Evolutionary conservation across 1,284 basidiomycete species (phyloP).

Genomic region (Ustilago shanxiensis): DNA sequence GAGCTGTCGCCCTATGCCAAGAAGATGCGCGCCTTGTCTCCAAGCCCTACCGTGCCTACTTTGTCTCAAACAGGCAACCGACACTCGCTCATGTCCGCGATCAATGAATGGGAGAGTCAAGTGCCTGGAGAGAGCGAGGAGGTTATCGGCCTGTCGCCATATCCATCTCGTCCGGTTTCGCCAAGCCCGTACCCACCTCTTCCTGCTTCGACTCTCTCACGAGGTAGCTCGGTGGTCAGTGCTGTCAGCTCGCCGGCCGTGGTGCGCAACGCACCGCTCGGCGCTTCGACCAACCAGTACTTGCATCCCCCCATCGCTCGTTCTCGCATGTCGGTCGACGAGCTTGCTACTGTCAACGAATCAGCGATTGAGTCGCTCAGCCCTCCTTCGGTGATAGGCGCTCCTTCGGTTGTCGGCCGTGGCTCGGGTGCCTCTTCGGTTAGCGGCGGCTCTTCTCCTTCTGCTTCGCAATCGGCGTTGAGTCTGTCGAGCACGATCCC

Average conservation of each 20-base stretch:
- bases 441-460: slow-evolving; percentile 38
- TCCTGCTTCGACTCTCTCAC: slow-evolving; percentile 52
- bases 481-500: slow-evolving; percentile 48
- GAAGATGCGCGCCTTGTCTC: slow-evolving; percentile 55
- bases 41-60: slow-evolving; percentile 38
- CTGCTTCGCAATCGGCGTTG: slow-evolving; percentile 49
- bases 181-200: slow-evolving; percentile 44
- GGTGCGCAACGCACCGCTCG: slow-evolving; percentile 62
- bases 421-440: slow-evolving; percentile 28
- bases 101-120: slow-evolving; percentile 66
- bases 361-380: slow-evolving; percentile 31
- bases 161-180: slow-evolving; percentile 39
- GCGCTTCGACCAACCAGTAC: slow-evolving; percentile 63
- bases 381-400: slow-evolving; percentile 16
- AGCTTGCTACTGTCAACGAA: slow-evolving; percentile 19
- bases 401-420: slow-evolving; percentile 6
- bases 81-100: slow-evolving; percentile 60
- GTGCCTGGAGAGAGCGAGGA: slow-evolving; percentile 30
- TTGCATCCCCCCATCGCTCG: slow-evolving; percentile 53
- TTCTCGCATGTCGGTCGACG: slow-evolving; percentile 43
- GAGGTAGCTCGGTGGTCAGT: slow-evolving; percentile 53
- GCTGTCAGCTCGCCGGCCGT: slow-evolving; percentile 50
- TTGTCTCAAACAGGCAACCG: slow-evolving; percentile 39
- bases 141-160: slow-evolving; percentile 18
- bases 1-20: slow-evolving; percentile 52